Evolutionary conservation across 345 rosid species (phyloP), one percentile per base, ranked within the genome.

Genomic region (Alliaria petiolata): DNA sequence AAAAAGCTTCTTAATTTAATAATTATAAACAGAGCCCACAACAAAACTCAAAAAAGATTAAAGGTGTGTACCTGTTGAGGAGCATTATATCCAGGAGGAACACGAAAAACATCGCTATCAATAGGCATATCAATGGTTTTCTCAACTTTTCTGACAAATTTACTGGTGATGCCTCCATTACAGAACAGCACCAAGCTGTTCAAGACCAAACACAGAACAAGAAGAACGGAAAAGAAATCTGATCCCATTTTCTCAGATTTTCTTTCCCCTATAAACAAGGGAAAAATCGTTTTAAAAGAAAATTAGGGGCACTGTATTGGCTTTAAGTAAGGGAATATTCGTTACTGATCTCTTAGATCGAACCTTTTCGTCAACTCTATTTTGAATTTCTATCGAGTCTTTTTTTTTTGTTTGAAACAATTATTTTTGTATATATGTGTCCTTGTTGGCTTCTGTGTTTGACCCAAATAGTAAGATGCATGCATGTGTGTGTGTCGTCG

Each of bases 1-100:
- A 40, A 40, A 57, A 71, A 53, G 47, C 30, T 62, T 36, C 1
- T 10, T 57, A 14, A 26, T 65, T 49, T 66, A 50, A 66, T 44
- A 59, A 42, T 12, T 28, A 67, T 51, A 50, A 40, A 20, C 55
- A 50, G 8, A 65, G 61, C 39, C 52, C 69, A 65, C 43, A 51
- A 20, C 17, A 34, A 63, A 30, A 12, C 9, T 4, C 6, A 33
- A 12, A 68, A 31, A 42, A 40, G 13, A 14, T 10, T 0, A 1
- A 51, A 16, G 8, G 6, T n/a, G 3, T 4, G 35, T 0, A 91
- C 97, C 92, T 91, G 97, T 53, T 91, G 93, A 62, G 97, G 97
- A 72, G 97, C 97, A 87, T 91, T 91, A 56, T 83, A 81, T 13
- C 96, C 93, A 36, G 78, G 84, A 76, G 92, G 92, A 58, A 82